These are phyloP conservation scores for Ottelia alismoides DNA, from an alignment of 106 monocot species.

Conservation along the genomic window DNA sequence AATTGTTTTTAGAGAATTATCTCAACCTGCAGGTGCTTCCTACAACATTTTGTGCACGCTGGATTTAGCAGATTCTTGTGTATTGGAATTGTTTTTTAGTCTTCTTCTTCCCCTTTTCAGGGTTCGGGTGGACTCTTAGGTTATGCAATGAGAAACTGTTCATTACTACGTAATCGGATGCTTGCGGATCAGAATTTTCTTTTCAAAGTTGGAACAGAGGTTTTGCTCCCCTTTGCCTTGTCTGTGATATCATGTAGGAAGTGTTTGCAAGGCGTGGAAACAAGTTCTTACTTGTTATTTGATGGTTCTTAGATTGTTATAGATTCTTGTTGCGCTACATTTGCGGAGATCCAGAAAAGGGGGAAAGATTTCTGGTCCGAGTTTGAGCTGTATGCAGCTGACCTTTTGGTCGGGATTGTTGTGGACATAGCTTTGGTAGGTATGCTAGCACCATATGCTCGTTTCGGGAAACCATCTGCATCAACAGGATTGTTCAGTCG, in stretches of 20 bases:
- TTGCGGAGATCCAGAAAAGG: slow-evolving; percentile 74
- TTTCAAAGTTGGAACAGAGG: slow-evolving; percentile 74
- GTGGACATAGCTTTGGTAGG: slow-evolving; percentile 70
- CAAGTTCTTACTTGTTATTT: background rate
- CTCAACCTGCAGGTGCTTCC: slow-evolving; percentile 47
- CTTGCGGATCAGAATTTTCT: slow-evolving; percentile 64
- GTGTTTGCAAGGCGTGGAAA: background rate
- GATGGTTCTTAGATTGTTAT: slow-evolving; percentile 39
- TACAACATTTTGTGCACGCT: background rate
- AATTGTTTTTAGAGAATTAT: slow-evolving; percentile 32
- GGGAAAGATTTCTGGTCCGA: slow-evolving; percentile 76
- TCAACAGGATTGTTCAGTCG: slow-evolving; percentile 28
- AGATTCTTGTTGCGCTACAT: slow-evolving; percentile 68
- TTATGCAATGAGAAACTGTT: slow-evolving; percentile 22
- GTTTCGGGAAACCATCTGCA: slow-evolving; percentile 33
- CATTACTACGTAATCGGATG: slow-evolving; percentile 56
- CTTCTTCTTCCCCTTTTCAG: slow-evolving; percentile 15
- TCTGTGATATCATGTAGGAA: background rate
- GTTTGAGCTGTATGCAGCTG: slow-evolving; percentile 69
- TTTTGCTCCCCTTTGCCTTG: slow-evolving; percentile 1
- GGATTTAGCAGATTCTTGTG: background rate
- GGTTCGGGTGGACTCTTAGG: slow-evolving; percentile 43
- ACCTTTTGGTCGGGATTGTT: slow-evolving; percentile 60
- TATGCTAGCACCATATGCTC: too few relatives aligned
- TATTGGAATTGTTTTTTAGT: background rate